These are phyloP conservation scores for Cyclocybe cylindracea DNA, from an alignment of 768 basidiomycete genomes.

Conservation along the genomic window DNA sequence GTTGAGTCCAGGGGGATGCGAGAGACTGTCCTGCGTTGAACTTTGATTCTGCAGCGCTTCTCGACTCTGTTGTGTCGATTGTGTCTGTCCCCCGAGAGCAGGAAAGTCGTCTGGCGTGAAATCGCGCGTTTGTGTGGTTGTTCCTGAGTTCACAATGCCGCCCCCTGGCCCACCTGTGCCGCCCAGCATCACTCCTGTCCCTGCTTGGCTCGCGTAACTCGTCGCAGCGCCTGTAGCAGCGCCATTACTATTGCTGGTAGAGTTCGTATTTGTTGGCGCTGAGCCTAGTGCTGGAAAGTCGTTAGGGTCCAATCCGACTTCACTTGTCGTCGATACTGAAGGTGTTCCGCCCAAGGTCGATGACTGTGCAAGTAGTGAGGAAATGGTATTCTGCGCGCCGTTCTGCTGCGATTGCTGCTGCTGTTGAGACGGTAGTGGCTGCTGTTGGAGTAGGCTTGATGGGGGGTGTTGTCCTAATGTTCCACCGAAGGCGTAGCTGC, in stretches of 20 bases:
- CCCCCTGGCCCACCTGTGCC: slow-evolving; percentile 39
- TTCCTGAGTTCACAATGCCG: slow-evolving; percentile 34
- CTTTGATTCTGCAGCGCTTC: slow-evolving; percentile 33
- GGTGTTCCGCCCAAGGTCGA: slow-evolving; percentile 53
- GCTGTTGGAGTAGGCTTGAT: slow-evolving; percentile 42
- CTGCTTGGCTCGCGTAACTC: slow-evolving; percentile 84
- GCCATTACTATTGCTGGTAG: slow-evolving; percentile 38
- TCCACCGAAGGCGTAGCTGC: slow-evolving; percentile 66
- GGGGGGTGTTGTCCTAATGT: slow-evolving; percentile 53
- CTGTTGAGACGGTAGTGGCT: slow-evolving; percentile 45
- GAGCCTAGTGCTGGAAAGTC: slow-evolving; percentile 88
- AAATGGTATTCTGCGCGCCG: slow-evolving; percentile 51
- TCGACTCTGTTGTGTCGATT: slow-evolving; percentile 34
- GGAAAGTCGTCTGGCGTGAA: slow-evolving; percentile 92
- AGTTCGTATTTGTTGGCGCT: slow-evolving; percentile 45
- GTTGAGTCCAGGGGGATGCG: slow-evolving; percentile 79
- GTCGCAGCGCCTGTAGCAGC: slow-evolving; percentile 44
- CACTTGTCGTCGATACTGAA: slow-evolving; percentile 65
- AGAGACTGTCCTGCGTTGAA: slow-evolving; percentile 38
- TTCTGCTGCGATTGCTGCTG: slow-evolving; percentile 58
- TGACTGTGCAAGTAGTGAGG: slow-evolving; percentile 57
- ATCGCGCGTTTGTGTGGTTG: slow-evolving; percentile 52
- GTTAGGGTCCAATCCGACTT: slow-evolving; percentile 81
- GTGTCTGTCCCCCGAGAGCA: slow-evolving; percentile 71
- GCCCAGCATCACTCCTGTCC: slow-evolving; percentile 56